These are phyloP conservation scores for Rhododendron vialii DNA, from an alignment of 148 eudicot species.

Conservation along the genomic window DNA sequence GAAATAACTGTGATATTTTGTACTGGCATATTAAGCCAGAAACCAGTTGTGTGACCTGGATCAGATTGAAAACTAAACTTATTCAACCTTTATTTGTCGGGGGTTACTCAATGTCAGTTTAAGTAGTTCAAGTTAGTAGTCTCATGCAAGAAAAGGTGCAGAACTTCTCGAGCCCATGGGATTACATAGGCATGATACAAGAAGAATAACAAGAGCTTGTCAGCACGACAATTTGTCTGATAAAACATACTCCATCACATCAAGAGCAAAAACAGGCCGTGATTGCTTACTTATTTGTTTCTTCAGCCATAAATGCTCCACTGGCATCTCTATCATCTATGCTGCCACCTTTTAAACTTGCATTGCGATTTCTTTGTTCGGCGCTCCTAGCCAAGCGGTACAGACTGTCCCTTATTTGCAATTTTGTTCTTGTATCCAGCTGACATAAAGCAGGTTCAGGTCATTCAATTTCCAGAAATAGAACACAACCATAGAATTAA, in stretches of 20 bases:
- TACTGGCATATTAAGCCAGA: background rate
- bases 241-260: background rate
- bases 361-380: conserved; percentile 63
- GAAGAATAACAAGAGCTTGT: background rate
- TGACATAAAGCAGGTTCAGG: conserved; percentile 32
- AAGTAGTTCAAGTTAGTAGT: background rate
- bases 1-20: background rate
- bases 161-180: background rate
- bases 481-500: background rate
- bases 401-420: conserved; percentile 88
- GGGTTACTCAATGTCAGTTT: background rate
- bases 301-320: conserved; percentile 44
- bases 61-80: background rate
- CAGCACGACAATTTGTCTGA: background rate
- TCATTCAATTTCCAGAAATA: conserved; percentile 17
- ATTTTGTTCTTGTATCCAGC: conserved; percentile 72
- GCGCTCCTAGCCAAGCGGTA: conserved; percentile 90
- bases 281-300: conserved; percentile 49
- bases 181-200: background rate
- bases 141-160: background rate
- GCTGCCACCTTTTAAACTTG: conserved; percentile 25
- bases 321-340: conserved; percentile 40
- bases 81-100: background rate
- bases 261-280: background rate
- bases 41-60: background rate